These are phyloP conservation scores for Hortiboletus rubellus DNA, from an alignment of 1,284 basidiomycete species.

Conservation along the genomic window DNA sequence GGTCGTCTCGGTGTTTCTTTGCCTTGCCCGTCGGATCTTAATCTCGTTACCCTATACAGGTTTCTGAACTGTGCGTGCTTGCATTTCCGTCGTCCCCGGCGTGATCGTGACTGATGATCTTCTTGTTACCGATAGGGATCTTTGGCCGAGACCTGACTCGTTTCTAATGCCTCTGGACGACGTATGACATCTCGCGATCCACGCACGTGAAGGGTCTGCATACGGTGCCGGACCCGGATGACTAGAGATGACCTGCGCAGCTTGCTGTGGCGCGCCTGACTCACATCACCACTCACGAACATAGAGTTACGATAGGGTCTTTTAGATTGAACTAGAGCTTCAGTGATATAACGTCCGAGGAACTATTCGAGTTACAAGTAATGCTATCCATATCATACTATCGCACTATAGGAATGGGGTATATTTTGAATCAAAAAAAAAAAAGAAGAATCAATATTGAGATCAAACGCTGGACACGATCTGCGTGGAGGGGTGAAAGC, in stretches of 20 bases:
- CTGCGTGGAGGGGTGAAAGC: not conserved
- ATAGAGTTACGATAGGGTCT: slow-evolving; percentile 14
- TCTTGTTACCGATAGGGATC: slow-evolving; percentile 51
- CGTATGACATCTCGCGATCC: slow-evolving; percentile 1
- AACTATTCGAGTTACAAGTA: slow-evolving; percentile 23
- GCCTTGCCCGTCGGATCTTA: slow-evolving; percentile 18
- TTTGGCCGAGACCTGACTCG: slow-evolving; percentile 81
- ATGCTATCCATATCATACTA: slow-evolving; percentile 26
- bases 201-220: not conserved
- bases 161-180: slow-evolving; percentile 47
- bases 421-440: slow-evolving; percentile 18
- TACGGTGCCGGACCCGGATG: not conserved
- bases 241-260: slow-evolving; percentile 1
- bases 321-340: slow-evolving; percentile 3
- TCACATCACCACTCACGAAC: slow-evolving; percentile 1
- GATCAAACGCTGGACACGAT: slow-evolving; percentile 3
- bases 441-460: slow-evolving; percentile 6
- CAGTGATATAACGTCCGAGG: slow-evolving; percentile 12
- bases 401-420: slow-evolving; percentile 14
- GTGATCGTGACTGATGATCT: slow-evolving; percentile 27
- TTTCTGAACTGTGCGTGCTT: slow-evolving; percentile 26
- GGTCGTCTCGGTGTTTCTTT: slow-evolving; percentile 28
- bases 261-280: not conserved
- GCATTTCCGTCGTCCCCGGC: slow-evolving; percentile 1
- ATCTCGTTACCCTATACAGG: slow-evolving; percentile 7